phyloP scores from a whole-genome alignment of 306 rosid species.

The Luffa acutangula region DNA sequence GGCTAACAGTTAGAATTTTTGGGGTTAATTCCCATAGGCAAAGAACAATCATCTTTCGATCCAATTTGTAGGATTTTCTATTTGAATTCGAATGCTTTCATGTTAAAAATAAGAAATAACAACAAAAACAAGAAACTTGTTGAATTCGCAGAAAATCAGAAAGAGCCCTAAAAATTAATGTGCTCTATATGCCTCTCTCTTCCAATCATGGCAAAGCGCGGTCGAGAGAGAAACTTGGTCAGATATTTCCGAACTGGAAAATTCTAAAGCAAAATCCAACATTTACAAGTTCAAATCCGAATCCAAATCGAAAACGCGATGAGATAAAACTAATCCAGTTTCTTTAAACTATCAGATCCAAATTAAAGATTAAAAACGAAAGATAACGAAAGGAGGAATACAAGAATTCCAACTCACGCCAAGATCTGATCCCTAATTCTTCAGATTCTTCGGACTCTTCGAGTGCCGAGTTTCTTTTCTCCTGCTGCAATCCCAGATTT shows the following conservation, averaged over 20 bases:
- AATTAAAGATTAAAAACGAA: neutral
- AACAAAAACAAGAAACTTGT: neutral
- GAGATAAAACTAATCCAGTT: neutral
- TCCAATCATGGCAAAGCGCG: neutral
- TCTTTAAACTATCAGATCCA: neutral
- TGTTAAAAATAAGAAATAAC: too few relatives aligned
- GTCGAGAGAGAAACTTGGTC: neutral
- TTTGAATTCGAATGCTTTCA: neutral
- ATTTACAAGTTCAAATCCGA: neutral
- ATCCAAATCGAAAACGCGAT: neutral
- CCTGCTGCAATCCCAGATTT: conserved; percentile 16
- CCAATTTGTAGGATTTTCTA: too few relatives aligned
- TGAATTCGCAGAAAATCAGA: neutral
- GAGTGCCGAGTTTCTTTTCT: conserved; percentile 24
- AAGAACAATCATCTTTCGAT: too few relatives aligned
- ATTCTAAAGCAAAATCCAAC: neutral
- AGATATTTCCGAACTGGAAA: conserved; percentile 11
- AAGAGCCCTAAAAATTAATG: neutral
- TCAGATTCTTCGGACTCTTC: conserved; percentile 32
- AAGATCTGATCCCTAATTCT: neutral
- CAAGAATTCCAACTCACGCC: conserved; percentile 10
- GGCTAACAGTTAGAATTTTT: too few relatives aligned
- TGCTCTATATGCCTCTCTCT: neutral
- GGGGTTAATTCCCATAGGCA: too few relatives aligned
- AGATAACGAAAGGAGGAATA: neutral